A percentile compares a stretch with the other conserved stretches of the same genome.
These are phyloP conservation scores for Rhizopus arrhizus DNA, from an alignment of 371 early-diverging fungal genomes.

Conservation along the genomic window DNA sequence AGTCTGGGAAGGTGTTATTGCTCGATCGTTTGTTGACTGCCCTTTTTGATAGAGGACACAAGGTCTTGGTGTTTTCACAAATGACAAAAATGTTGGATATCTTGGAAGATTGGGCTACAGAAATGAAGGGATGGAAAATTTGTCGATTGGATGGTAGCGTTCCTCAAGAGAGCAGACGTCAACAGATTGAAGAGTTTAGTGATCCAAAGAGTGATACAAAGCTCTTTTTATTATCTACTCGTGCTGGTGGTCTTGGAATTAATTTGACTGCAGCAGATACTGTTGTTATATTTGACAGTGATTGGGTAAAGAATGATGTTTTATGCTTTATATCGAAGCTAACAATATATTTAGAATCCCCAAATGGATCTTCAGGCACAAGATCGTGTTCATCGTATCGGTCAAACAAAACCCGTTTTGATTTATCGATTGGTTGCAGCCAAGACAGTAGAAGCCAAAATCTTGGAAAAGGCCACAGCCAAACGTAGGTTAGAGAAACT, in stretches of 20 bases:
- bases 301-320: slow-evolving; percentile 69
- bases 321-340: neutral
- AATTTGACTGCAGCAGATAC: slow-evolving; percentile 95
- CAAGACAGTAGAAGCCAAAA: slow-evolving; percentile 84
- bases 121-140: slow-evolving; percentile 74
- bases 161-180: slow-evolving; percentile 74
- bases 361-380: slow-evolving; percentile 98
- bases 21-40: slow-evolving; percentile 83
- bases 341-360: slow-evolving; percentile 69
- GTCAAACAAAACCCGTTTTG: slow-evolving; percentile 90
- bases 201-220: slow-evolving; percentile 50
- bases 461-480: slow-evolving; percentile 75
- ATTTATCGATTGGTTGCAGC: slow-evolving; percentile 88
- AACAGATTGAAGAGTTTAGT: slow-evolving; percentile 75
- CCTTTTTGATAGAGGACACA: slow-evolving; percentile 78
- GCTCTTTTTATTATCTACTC: slow-evolving; percentile 95
- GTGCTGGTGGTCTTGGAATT: slow-evolving; percentile 96
- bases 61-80: slow-evolving; percentile 94
- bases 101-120: slow-evolving; percentile 86
- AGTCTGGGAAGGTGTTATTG: slow-evolving; percentile 86
- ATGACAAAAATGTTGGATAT: slow-evolving; percentile 92
- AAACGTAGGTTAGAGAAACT: slow-evolving; percentile 91
- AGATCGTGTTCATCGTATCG: slow-evolving; percentile 96
- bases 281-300: slow-evolving; percentile 90
- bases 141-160: slow-evolving; percentile 95